These are phyloP conservation scores for Cercospora berteroae DNA, from an alignment of 2,329 filamentous ascomycete genomes.

Conservation along the genomic window DNA sequence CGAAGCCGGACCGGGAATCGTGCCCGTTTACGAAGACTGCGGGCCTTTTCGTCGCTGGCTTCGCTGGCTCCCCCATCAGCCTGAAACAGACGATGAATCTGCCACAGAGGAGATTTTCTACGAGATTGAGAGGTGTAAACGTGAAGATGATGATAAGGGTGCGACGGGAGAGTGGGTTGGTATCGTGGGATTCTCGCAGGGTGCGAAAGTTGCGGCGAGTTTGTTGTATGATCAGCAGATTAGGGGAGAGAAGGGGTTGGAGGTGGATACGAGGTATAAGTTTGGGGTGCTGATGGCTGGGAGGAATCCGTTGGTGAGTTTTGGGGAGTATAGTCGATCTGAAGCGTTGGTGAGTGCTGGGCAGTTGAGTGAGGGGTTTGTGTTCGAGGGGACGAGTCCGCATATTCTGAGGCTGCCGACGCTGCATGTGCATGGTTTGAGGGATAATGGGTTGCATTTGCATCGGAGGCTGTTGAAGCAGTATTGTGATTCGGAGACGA, in stretches of 20 bases:
- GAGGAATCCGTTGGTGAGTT: conserved; percentile 57
- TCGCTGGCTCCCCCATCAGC: conserved; percentile 60
- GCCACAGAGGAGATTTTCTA: conserved; percentile 50
- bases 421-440: conserved; percentile 65
- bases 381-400: conserved; percentile 44
- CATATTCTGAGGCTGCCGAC: conserved; percentile 58
- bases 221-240: conserved; percentile 60
- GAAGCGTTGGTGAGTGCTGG: conserved; percentile 43
- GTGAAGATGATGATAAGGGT: conserved; percentile 45
- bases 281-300: conserved; percentile 65
- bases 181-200: conserved; percentile 52
- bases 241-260: conserved; percentile 42
- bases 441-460: conserved; percentile 58
- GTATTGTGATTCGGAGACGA: conserved; percentile 58
- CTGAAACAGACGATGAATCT: conserved; percentile 51
- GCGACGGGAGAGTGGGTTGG: conserved; percentile 50
- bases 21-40: conserved; percentile 62
- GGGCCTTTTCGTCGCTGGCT: conserved; percentile 66
- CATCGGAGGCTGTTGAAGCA: conserved; percentile 57
- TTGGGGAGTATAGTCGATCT: conserved; percentile 44
- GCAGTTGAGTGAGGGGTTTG: conserved; percentile 47
- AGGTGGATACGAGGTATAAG: conserved; percentile 48
- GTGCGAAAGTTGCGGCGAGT: conserved; percentile 49
- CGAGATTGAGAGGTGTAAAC: conserved; percentile 46
- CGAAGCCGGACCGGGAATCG: conserved; percentile 60